phyloP scores from a whole-genome alignment of 352 stramenopile genomes.

The Paralagenidium karlingii region DNA sequence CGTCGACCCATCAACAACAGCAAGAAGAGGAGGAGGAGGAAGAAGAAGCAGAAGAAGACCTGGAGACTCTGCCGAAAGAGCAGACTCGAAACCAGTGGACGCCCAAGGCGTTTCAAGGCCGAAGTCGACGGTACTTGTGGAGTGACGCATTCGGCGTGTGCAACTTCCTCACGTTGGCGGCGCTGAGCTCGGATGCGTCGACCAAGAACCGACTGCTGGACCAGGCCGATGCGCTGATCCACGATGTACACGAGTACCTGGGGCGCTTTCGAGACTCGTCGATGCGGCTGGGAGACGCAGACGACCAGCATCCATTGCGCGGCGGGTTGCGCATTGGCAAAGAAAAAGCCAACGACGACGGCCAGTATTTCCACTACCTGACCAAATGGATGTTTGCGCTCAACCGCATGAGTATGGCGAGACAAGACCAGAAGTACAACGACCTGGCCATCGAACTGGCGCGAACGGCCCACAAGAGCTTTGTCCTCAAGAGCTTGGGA shows the following conservation, averaged over 20 bases:
- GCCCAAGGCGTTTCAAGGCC: constrained; percentile 6
- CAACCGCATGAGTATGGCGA: constrained; percentile 10
- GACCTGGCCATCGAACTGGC: constrained; percentile 12
- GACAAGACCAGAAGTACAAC: constrained; percentile 6
- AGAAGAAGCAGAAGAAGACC: too few relatives aligned
- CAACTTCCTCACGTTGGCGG: constrained; percentile 13
- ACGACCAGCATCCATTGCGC: constrained; percentile 2
- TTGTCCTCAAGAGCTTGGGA: constrained; percentile 10
- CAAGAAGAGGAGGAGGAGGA: too few relatives aligned
- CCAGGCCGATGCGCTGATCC: constrained; percentile 13
- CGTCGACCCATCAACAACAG: too few relatives aligned
- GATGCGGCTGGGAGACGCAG: constrained; percentile 4
- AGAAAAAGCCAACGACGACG: constrained; percentile 13
- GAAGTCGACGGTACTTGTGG: constrained; percentile 15
- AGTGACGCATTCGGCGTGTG: constrained; percentile 23
- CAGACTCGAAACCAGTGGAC: too few relatives aligned
- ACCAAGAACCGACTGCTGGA: constrained; percentile 8
- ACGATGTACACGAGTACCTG: constrained; percentile 11
- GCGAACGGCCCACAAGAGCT: constrained; percentile 7
- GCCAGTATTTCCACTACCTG: constrained; percentile 25
- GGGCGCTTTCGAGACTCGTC: constrained; percentile 10
- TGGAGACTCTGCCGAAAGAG: too few relatives aligned
- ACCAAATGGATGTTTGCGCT: constrained; percentile 29
- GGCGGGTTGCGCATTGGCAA: constrained; percentile 22
- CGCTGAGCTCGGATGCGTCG: constrained; percentile 1